Percentiles rank a stretch among this genome's conserved stretches.
phyloP scores from a whole-genome alignment of 257 asterid species.

The Apocynum venetum region DNA sequence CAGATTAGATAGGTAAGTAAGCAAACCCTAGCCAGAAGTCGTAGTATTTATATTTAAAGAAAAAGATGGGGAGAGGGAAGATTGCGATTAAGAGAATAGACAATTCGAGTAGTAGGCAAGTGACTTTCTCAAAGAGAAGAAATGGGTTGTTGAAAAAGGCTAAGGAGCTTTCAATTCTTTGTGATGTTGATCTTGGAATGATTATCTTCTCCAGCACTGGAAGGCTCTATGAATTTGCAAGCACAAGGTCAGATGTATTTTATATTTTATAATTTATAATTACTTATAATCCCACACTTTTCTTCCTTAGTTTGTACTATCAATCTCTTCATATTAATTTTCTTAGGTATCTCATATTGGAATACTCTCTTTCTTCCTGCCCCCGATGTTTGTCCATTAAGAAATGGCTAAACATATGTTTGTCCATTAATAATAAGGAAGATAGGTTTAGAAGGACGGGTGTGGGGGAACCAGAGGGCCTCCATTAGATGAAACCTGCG shows the following conservation, averaged over 20 bases:
- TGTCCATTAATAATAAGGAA: too few species aligned
- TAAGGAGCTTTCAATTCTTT: slow-evolving; percentile 50
- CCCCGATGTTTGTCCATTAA: neutral
- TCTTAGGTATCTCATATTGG: too few species aligned
- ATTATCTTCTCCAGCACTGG: slow-evolving; percentile 50
- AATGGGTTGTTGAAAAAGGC: slow-evolving; percentile 64
- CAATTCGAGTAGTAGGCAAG: slow-evolving; percentile 56
- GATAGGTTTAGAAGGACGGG: neutral
- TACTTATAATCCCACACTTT: too few species aligned
- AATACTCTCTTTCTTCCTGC: too few species aligned
- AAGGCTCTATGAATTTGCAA: slow-evolving; percentile 55
- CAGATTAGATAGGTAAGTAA: neutral
- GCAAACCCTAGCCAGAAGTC: neutral
- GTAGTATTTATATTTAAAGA: neutral
- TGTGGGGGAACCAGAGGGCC: neutral
- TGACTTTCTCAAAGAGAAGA: slow-evolving; percentile 65
- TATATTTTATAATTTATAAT: too few species aligned
- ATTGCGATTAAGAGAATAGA: slow-evolving; percentile 54
- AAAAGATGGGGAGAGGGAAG: slow-evolving; percentile 63
- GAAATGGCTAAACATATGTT: neutral
- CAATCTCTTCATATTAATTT: too few species aligned
- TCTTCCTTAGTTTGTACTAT: too few species aligned
- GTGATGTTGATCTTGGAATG: slow-evolving; percentile 66
- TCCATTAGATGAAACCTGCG: neutral
- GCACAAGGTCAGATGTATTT: slow-evolving; percentile 36